A percentile compares a stretch with the other conserved stretches of the same genome.
Evolutionary conservation across 2,329 filamentous ascomycete genomes (phyloP).

Genomic region (Claviceps sp.): DNA sequence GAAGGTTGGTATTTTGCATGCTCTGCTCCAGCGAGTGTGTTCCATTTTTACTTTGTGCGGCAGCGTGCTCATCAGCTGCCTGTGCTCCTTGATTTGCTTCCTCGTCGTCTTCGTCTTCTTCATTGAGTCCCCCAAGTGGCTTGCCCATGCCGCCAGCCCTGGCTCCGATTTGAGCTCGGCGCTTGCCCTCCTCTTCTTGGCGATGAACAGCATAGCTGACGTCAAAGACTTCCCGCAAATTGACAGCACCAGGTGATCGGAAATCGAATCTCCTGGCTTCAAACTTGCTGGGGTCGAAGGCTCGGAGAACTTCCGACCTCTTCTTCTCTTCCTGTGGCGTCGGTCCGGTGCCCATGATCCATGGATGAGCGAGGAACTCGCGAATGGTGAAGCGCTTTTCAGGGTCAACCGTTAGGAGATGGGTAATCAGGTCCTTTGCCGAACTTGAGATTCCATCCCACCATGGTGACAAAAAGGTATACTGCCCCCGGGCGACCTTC

Average conservation of each 20-base stretch:
- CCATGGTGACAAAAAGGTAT: constrained; percentile 96
- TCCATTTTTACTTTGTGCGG: constrained; percentile 28
- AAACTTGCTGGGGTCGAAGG: constrained; percentile 43
- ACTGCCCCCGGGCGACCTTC: constrained; percentile 93
- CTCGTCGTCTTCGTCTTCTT: constrained; percentile 46
- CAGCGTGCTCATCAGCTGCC: constrained; percentile 42
- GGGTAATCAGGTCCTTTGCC: constrained; percentile 85
- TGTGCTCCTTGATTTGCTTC: neutral
- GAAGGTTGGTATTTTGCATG: constrained; percentile 70
- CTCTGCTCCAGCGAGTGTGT: constrained; percentile 71
- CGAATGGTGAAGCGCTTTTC: constrained; percentile 89
- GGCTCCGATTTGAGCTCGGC: constrained; percentile 67
- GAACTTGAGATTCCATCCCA: constrained; percentile 97
- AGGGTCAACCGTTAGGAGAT: constrained; percentile 86
- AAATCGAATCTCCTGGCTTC: constrained; percentile 70
- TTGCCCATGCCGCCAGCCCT: constrained; percentile 52
- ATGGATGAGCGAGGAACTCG: constrained; percentile 88
- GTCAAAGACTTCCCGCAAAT: constrained; percentile 92
- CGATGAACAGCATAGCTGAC: constrained; percentile 96
- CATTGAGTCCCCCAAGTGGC: constrained; percentile 51
- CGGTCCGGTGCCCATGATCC: constrained; percentile 59
- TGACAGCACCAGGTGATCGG: constrained; percentile 87
- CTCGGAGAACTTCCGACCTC: constrained; percentile 32
- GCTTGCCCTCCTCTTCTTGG: constrained; percentile 90
- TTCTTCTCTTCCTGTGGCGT: constrained; percentile 48